Conservation (phyloP, 1,139 yeast species). For the Magnusiomyces suaveolens region DNA sequence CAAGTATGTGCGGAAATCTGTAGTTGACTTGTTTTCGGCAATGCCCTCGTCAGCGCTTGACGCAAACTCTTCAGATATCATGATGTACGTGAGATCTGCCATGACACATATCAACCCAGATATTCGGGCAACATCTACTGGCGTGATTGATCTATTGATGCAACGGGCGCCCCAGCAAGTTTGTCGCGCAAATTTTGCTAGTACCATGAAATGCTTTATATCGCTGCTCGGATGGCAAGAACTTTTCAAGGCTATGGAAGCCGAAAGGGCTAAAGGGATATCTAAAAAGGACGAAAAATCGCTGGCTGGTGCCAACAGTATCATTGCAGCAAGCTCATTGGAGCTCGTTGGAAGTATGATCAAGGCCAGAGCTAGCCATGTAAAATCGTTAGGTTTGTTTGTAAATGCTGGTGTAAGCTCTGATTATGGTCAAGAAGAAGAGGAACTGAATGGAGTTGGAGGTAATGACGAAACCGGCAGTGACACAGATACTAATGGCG, state of each 20-base stretch:
- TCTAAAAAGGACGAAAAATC: neutral
- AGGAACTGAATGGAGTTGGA: slow-evolving; percentile 1
- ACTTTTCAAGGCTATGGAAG: neutral
- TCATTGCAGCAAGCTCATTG: neutral
- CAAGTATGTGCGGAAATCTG: slow-evolving; percentile 52
- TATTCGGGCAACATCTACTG: slow-evolving; percentile 61
- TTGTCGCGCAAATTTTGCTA: slow-evolving; percentile 30
- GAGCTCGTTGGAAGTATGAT: neutral
- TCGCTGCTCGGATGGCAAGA: slow-evolving; percentile 35
- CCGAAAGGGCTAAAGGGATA: neutral
- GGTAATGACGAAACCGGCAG: neutral
- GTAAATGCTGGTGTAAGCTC: neutral
- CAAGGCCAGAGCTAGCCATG: neutral
- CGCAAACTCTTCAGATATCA: slow-evolving; percentile 58
- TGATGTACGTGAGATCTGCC: slow-evolving; percentile 76
- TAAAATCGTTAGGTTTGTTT: slow-evolving; percentile 12
- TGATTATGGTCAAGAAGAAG: neutral
- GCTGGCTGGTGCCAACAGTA: neutral
- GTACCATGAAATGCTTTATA: slow-evolving; percentile 31
- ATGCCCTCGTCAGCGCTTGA: slow-evolving; percentile 38
- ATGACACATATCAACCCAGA: slow-evolving; percentile 86
- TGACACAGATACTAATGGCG: neutral
- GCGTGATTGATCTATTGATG: slow-evolving; percentile 48
- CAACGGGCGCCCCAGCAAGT: slow-evolving; percentile 28
- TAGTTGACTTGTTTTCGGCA: slow-evolving; percentile 44